Conservation (phyloP, 208 protist species). For the Lotmaria passim region DNA sequence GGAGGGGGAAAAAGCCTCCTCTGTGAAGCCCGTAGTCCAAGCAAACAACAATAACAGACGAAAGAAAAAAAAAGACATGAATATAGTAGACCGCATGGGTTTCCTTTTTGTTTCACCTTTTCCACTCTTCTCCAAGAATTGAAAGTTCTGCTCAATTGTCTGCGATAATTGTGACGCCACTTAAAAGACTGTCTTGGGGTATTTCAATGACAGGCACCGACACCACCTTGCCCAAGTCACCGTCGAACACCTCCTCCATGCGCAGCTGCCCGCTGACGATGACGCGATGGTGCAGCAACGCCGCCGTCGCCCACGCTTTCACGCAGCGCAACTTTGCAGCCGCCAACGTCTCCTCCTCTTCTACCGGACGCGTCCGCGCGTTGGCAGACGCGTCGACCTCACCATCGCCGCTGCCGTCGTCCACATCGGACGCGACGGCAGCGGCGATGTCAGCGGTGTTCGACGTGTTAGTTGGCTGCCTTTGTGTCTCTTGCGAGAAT, state of each 20-base stretch:
- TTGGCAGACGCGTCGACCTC: background rate
- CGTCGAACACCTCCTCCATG: slow-evolving; percentile 56
- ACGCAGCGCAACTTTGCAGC: slow-evolving; percentile 21
- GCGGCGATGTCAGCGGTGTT: background rate
- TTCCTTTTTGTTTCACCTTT: background rate
- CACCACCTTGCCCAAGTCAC: slow-evolving; percentile 37
- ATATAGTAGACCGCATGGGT: too few relatives aligned
- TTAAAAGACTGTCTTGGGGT: slow-evolving; percentile 29
- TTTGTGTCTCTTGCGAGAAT: background rate
- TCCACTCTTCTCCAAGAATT: background rate
- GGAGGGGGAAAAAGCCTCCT: too few relatives aligned
- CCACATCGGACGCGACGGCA: background rate
- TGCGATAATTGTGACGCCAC: slow-evolving; percentile 6
- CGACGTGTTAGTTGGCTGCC: too few relatives aligned
- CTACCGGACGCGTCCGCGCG: background rate
- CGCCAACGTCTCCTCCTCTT: background rate
- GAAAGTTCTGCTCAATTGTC: background rate
- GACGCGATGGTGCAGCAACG: slow-evolving; percentile 38
- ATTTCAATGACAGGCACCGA: slow-evolving; percentile 54
- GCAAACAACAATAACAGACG: background rate
- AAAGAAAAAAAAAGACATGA: too few relatives aligned
- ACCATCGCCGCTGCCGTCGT: background rate
- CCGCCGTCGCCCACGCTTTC: slow-evolving; percentile 21
- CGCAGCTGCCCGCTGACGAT: slow-evolving; percentile 59
- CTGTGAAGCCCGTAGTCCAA: too few relatives aligned